Evolutionary conservation across 2,329 filamentous ascomycete genomes (phyloP).

Genomic region (Gremmenia infestans): DNA sequence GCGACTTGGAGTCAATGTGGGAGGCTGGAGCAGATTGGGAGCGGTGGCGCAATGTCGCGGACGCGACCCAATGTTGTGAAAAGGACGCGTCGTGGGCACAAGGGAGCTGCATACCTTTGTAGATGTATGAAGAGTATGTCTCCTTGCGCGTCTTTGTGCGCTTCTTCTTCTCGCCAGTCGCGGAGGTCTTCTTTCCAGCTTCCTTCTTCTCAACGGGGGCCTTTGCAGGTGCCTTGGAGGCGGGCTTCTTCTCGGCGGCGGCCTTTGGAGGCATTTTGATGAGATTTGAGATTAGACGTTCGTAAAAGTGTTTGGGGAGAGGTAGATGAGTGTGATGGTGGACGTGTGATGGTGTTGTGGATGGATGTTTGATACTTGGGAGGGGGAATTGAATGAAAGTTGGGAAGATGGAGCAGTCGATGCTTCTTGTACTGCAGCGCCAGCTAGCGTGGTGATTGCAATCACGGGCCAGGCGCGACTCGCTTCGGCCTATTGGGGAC

Average conservation of each 20-base stretch:
- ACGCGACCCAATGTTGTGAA: slow-evolving; percentile 16
- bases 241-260: slow-evolving; percentile 93
- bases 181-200: slow-evolving; percentile 98
- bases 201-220: slow-evolving; percentile 98
- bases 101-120: slow-evolving; percentile 74
- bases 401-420: slow-evolving; percentile 8
- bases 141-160: slow-evolving; percentile 99
- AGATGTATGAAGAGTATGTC: slow-evolving; percentile 99
- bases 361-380: slow-evolving; percentile 9
- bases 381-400: slow-evolving; percentile 10
- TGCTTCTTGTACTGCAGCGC: slow-evolving; percentile 9
- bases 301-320: slow-evolving; percentile 24
- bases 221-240: slow-evolving; percentile 86
- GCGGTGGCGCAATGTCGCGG: slow-evolving; percentile 7
- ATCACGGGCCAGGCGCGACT: slow-evolving; percentile 10
- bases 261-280: slow-evolving; percentile 93
- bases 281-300: slow-evolving; percentile 16
- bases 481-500: neutral
- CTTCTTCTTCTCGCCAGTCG: slow-evolving; percentile 99
- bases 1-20: slow-evolving; percentile 13
- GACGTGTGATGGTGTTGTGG: slow-evolving; percentile 9
- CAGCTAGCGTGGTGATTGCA: slow-evolving; percentile 13
- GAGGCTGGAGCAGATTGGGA: slow-evolving; percentile 4
- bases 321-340: neutral
- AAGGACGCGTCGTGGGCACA: slow-evolving; percentile 20